Evolutionary conservation across 2,329 filamentous ascomycete species (phyloP).

Genomic region (Colletotrichum destructivum): DNA sequence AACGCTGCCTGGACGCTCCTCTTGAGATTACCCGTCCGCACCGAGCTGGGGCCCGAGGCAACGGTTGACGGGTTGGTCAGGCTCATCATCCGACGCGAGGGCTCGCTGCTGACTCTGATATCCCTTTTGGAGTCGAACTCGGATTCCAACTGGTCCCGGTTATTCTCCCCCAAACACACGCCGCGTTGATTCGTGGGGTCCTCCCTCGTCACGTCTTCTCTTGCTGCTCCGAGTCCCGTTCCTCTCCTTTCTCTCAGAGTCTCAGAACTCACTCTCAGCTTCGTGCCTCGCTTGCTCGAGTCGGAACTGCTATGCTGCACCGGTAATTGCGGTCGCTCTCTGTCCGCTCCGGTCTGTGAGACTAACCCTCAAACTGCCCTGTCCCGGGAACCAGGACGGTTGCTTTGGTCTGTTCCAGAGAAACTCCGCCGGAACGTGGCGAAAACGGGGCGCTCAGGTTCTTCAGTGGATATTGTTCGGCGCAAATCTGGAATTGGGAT

Average conservation of each 20-base stretch:
- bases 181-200: constrained; percentile 8
- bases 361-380: constrained; percentile 19
- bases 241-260: too few relatives aligned
- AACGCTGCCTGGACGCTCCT: constrained; percentile 73
- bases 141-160: constrained; percentile 14
- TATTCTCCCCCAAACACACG: constrained; percentile 13
- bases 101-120: constrained; percentile 30
- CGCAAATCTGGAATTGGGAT: constrained; percentile 22
- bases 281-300: constrained; percentile 12
- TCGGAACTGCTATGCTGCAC: constrained; percentile 11
- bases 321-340: constrained; percentile 2
- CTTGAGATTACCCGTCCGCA: constrained; percentile 64
- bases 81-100: constrained; percentile 58
- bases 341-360: constrained; percentile 7
- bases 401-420: constrained; percentile 15
- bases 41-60: constrained; percentile 64
- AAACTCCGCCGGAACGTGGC: constrained; percentile 15
- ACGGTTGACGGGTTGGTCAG: constrained; percentile 68
- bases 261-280: neutral
- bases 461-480: constrained; percentile 28
- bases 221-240: neutral
- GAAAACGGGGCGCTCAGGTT: constrained; percentile 22
- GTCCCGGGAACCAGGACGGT: constrained; percentile 28
- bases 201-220: constrained; percentile 5
- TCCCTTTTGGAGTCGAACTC: constrained; percentile 17